phyloP scores from a whole-genome alignment of 2,329 filamentous ascomycete genomes.

The Aspergillus clavatus region DNA sequence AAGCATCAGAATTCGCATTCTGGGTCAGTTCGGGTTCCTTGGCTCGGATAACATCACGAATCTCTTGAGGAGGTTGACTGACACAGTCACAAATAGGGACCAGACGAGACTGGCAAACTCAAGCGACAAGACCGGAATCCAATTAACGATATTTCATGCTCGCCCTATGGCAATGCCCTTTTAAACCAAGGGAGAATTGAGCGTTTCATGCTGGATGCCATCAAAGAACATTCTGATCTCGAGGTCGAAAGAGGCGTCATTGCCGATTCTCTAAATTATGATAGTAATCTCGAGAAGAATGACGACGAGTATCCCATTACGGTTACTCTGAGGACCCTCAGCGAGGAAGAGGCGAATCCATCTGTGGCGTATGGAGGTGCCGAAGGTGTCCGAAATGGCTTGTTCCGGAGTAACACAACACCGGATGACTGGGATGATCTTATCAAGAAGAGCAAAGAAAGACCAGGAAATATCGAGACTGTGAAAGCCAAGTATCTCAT shows the following conservation, averaged over 20 bases:
- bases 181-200: conserved; percentile 69
- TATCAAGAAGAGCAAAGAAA: conserved; percentile 21
- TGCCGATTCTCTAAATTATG: conserved; percentile 52
- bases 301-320: conserved; percentile 56
- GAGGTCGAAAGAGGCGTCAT: conserved; percentile 57
- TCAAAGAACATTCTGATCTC: conserved; percentile 52
- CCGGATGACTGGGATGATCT: conserved; percentile 55
- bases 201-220: conserved; percentile 59
- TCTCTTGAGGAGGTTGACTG: neutral
- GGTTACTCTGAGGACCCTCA: conserved; percentile 54
- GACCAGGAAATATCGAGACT: conserved; percentile 27
- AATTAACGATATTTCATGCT: conserved; percentile 56
- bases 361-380: conserved; percentile 20
- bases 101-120: conserved; percentile 51
- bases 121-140: conserved; percentile 57
- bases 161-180: conserved; percentile 55
- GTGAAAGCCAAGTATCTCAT: conserved; percentile 58
- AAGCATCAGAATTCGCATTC: conserved; percentile 59
- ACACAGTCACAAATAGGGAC: conserved; percentile 1
- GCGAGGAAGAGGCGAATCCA: conserved; percentile 52
- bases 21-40: conserved; percentile 31
- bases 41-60: too few species aligned
- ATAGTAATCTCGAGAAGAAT: conserved; percentile 47
- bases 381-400: conserved; percentile 44
- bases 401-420: conserved; percentile 58